Base-by-base conservation (phyloP, 495 filamentous ascomycete genomes). In the Echria macrotheca region DNA sequence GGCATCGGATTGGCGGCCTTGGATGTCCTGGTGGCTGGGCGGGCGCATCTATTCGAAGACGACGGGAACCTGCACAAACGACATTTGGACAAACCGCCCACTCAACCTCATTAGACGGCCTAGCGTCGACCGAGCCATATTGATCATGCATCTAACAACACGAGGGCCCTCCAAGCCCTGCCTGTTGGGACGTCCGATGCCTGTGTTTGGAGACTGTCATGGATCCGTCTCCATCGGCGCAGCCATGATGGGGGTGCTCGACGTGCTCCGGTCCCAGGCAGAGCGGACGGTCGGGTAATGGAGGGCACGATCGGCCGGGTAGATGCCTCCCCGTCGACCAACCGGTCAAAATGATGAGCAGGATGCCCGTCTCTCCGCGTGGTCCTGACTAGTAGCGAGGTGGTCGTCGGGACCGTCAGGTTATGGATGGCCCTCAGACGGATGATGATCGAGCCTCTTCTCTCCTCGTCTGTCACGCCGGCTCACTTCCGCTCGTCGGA, bases 51-150 rank as follows among this genome's bases (percentile, higher is more conserved):
- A 57, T 58, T 63, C 45, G 51, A 57, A 56, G 48, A 44, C 54
- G 59, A 64, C 64, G 64, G 64, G 51, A 65, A 60, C 54, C 54
- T 66, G 64, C 64, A 66, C 64, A 63, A 65, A 60, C 55, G 59
- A 65, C 55, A 44, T 59, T 53, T 43, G 41, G 40, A 18, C 59
- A 24, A 57, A 59, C 52, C 47, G 39, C 42, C 56, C 47, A 52
- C 29, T 50, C 55, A 52, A 19, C 45, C 48, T 41, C 46, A 31
- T 42, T 40, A 48, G 49, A 38, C 52, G 53, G 50, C 33, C 52
- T 36, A 46, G 53, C 38, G 38, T 36, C 22, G 23, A 57, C 49
- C 50, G 57, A 48, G 37, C 44, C 54, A 59, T 65, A 55, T 56
- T 58, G 50, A 47, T 40, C 49, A 52, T 58, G 61, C 59, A 54